Conservation (phyloP, 208 protist species). For the Leptomonas pyrrhocoris region DNA sequence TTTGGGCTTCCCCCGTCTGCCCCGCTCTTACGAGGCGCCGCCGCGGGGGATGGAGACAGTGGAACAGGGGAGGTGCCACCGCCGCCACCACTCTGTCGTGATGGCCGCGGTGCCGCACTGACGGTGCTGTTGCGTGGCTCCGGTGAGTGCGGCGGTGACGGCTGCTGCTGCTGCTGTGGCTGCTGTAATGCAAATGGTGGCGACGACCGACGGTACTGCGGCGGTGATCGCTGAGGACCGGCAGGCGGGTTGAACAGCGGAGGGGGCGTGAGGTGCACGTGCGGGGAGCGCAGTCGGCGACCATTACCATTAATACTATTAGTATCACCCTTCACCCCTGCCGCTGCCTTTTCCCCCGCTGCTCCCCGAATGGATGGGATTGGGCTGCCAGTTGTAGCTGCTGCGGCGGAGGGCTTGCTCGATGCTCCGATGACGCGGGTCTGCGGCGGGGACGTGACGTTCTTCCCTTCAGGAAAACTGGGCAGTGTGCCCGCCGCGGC, state of each 20-base stretch:
- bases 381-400: slow-evolving; percentile 5
- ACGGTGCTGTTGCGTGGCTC: neutral
- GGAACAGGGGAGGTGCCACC: slow-evolving; percentile 2
- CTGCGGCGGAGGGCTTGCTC: neutral
- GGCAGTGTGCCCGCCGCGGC: slow-evolving; percentile 26
- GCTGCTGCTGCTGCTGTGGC: neutral
- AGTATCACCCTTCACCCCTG: neutral
- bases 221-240: slow-evolving; percentile 3
- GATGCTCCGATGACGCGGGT: neutral
- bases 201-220: neutral
- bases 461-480: neutral
- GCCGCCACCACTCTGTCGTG: neutral
- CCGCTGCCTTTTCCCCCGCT: neutral
- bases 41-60: neutral
- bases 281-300: neutral
- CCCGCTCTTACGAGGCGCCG: neutral
- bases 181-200: neutral
- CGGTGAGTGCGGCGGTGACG: slow-evolving; percentile 9
- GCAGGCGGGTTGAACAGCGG: neutral
- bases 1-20: neutral
- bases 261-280: neutral
- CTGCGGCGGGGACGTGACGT: neutral
- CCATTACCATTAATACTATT: neutral
- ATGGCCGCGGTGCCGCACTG: neutral
- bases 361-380: neutral